These are phyloP conservation scores for Limtongozyma cylindracea DNA, from an alignment of 805 yeast species.

Conservation along the genomic window DNA sequence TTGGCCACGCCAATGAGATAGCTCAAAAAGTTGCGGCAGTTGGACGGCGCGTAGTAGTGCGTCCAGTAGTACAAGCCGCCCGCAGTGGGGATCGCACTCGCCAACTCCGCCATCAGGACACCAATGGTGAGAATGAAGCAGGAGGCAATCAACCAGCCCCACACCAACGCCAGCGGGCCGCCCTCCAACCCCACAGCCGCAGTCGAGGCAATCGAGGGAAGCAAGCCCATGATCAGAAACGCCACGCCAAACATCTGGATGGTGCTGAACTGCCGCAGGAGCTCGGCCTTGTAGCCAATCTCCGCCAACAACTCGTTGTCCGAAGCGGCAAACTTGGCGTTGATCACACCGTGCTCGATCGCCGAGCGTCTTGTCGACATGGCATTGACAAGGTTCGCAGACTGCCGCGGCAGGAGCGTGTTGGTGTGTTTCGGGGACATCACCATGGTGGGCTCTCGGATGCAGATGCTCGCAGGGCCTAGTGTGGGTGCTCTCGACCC, in stretches of 20 bases:
- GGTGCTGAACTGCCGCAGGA: conserved; percentile 1
- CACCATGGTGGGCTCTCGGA: too few relatives aligned
- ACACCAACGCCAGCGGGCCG: conserved; percentile 1
- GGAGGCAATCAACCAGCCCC: conserved; percentile 2
- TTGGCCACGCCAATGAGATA: not conserved
- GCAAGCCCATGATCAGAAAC: conserved; percentile 1
- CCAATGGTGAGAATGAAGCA: conserved; percentile 1
- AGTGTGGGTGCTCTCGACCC: too few relatives aligned
- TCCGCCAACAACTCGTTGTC: conserved; percentile 1
- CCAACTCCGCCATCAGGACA: conserved; percentile 1
- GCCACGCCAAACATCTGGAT: conserved; percentile 1
- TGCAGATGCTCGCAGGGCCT: too few relatives aligned
- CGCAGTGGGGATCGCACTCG: conserved; percentile 1
- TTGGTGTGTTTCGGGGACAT: too few relatives aligned
- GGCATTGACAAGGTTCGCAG: too few relatives aligned
- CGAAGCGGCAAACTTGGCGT: conserved; percentile 1
- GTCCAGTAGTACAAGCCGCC: conserved; percentile 2
- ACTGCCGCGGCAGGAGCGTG: too few relatives aligned
- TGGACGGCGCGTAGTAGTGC: conserved; percentile 1
- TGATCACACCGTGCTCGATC: too few relatives aligned
- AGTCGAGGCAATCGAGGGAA: conserved; percentile 1
- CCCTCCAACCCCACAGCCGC: conserved; percentile 1
- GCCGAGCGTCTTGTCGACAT: too few relatives aligned
- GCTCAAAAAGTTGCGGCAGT: conserved; percentile 1
- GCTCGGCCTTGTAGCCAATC: conserved; percentile 1